Evolutionary conservation across 208 protist genomes (phyloP), one percentile per base, ranked within the genome.

Genomic region (Trypanosoma platydactyli): DNA sequence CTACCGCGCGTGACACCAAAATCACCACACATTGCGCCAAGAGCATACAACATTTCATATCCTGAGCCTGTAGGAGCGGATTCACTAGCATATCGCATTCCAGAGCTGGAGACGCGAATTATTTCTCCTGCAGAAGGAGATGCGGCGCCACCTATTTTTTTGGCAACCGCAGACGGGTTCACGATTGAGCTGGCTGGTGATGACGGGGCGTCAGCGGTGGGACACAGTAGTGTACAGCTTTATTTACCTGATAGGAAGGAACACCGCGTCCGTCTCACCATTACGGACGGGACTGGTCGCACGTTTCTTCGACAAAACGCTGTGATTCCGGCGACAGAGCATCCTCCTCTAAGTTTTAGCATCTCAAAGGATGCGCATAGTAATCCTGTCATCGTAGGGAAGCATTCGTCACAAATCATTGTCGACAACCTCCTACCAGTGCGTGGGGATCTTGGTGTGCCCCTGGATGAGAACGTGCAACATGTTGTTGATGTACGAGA

Each of bases 21-120:
- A 15, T 44, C 18, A 35, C 5, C 35, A 3, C 35, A 22, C 46
- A 45, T 40, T 11, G 18, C 27, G 29, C 13, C 56, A 33, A 22
- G 35, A 60, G 44, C 58, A 29, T 59, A 64, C 30, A 53, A 42
- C 35, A 29, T 38, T 1, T 49, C 58, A 15, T 54, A 59, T 48
- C n/a, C 33, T 18, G 44, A 74, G 27, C 68, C 68, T 45, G n/a
- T 52, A 41, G 38, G 7, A 27, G 12, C 53, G 18, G 54, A 63
- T 44, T 40, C 45, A 45, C 22, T 57, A 15, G 27, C 25, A 13
- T 24, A 27, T 46, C 60, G 51, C 22, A 33, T 86, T 16, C 84
- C 79, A 18, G 80, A 87, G 38, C 40, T 92, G 38, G 86, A 92
- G 56, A 87, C 86, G 27, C 79, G 69, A 29, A 62, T 81, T 15